Evolutionary conservation across 352 stramenopile species (phyloP).

Genomic region (Phytopythium aichiense): DNA sequence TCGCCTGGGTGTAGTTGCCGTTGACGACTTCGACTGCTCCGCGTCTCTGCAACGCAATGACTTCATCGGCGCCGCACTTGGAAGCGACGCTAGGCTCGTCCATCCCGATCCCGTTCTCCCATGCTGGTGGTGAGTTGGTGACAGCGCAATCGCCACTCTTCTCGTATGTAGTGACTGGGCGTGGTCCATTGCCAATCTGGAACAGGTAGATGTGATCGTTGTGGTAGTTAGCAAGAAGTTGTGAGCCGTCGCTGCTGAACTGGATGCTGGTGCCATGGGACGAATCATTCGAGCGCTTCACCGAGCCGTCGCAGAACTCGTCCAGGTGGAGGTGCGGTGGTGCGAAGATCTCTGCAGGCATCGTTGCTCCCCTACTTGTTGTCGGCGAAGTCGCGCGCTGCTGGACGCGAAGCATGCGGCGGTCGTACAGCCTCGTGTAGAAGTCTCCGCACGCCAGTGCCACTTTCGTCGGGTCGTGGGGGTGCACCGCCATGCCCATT

Average conservation of each 20-base stretch:
- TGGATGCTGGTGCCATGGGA: slow-evolving; percentile 78
- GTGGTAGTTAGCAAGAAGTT: slow-evolving; percentile 81
- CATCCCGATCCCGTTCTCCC: slow-evolving; percentile 42
- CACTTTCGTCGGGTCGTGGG: slow-evolving; percentile 68
- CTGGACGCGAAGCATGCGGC: slow-evolving; percentile 67
- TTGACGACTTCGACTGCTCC: slow-evolving; percentile 7
- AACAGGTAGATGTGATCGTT: slow-evolving; percentile 87
- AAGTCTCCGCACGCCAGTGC: slow-evolving; percentile 74
- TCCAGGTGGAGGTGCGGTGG: slow-evolving; percentile 78
- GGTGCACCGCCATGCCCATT: slow-evolving; percentile 74
- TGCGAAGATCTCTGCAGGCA: slow-evolving; percentile 60
- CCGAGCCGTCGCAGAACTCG: slow-evolving; percentile 29
- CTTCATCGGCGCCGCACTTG: neutral
- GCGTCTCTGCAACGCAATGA: slow-evolving; percentile 11
- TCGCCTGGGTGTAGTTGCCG: slow-evolving; percentile 31
- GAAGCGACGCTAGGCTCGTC: slow-evolving; percentile 23
- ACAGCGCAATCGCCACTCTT: slow-evolving; percentile 9
- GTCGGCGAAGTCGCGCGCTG: slow-evolving; percentile 16
- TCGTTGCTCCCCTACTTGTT: slow-evolving; percentile 25
- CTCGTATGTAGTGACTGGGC: slow-evolving; percentile 9
- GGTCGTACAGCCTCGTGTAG: slow-evolving; percentile 75
- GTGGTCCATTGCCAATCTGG: slow-evolving; percentile 31
- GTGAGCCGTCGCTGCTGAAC: slow-evolving; percentile 61
- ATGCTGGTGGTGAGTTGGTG: slow-evolving; percentile 8
- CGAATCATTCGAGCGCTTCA: slow-evolving; percentile 42